Evolutionary conservation across 345 rosid species (phyloP).

Genomic region (Excoecaria agallocha): DNA sequence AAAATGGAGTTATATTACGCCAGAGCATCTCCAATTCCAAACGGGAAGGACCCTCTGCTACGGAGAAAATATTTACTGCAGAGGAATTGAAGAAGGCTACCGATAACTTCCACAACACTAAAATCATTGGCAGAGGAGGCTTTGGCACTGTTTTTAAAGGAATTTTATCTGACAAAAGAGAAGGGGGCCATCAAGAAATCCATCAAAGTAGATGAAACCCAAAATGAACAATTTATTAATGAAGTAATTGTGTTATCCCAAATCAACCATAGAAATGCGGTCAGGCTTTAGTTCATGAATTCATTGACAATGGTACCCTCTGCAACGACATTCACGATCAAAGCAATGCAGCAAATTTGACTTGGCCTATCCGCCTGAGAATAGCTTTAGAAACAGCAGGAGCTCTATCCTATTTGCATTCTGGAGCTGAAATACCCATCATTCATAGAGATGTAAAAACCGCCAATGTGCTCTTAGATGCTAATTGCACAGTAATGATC

Average conservation of each 20-base stretch:
- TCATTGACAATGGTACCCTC: slow-evolving; percentile 19
- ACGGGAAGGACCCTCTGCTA: too few species aligned
- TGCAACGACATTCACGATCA: neutral
- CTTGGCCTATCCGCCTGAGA: slow-evolving; percentile 32
- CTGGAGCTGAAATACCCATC: slow-evolving; percentile 40
- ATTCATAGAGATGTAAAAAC: slow-evolving; percentile 49
- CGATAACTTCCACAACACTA: too few species aligned
- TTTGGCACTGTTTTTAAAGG: too few species aligned
- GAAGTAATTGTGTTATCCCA: slow-evolving; percentile 22
- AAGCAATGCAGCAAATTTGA: too few species aligned
- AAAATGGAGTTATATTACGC: too few species aligned
- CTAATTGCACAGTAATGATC: slow-evolving; percentile 33
- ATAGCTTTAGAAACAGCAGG: slow-evolving; percentile 38
- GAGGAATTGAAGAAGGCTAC: too few species aligned
- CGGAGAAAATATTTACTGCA: too few species aligned
- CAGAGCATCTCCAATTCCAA: too few species aligned
- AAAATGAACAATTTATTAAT: slow-evolving; percentile 17
- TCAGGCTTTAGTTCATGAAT: slow-evolving; percentile 21
- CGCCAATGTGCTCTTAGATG: slow-evolving; percentile 43
- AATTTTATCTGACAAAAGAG: neutral
- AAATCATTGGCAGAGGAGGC: too few species aligned
- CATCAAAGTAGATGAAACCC: slow-evolving; percentile 2
- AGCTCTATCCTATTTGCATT: slow-evolving; percentile 44
- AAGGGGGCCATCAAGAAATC: slow-evolving; percentile 12
- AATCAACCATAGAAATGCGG: slow-evolving; percentile 18